Evolutionary conservation across 306 rosid species (phyloP), one percentile per base, ranked within the genome.

Genomic region (Cucumis cinereus): DNA sequence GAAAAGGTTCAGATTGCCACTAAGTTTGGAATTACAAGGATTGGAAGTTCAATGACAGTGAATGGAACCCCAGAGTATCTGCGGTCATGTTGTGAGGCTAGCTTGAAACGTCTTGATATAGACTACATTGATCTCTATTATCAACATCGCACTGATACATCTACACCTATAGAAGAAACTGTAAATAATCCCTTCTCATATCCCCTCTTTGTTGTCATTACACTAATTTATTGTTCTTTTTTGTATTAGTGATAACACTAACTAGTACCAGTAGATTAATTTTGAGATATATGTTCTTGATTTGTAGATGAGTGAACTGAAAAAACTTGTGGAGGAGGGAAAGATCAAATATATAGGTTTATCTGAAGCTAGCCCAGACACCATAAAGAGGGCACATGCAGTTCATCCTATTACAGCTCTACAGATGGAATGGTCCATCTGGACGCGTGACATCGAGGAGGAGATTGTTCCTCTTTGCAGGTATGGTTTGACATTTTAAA

Each of bases 41-140:
- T 82, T 0, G 88, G 79, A 43, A 3, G 53, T 45, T 9, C 30
- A 15, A 75, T 86, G 45, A 16, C 55, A 35, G 89, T 93, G 8
- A 88, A 83, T 0, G 98, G 98, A 50, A 87, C 82, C n/a, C 97
- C 98, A 22, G 88, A 90, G 52, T 93, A 93, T 79, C 94, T 87
- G 35, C 84, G 98, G 22, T 81, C 87, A n/a, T 87, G 91, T 62
- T 86, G 94, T 47, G 94, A 88, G 86, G 86, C 81, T 67, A 93
- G 98, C 57, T 87, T 93, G 24, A 84, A 83, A 62, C 90, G 96
- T 26, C 98, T 93, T 35, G 92, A 79, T 11, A 84, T 93, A 0
- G 85, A 86, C 17, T 91, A 82, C 84, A 93, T 91, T n/a, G 97
- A 93, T 78, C 90, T 93, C 52, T 91, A 88, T 77, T 91, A 91